Evolutionary conservation across 768 basidiomycete genomes (phyloP).

Genomic region (Tricholoma matsutake): DNA sequence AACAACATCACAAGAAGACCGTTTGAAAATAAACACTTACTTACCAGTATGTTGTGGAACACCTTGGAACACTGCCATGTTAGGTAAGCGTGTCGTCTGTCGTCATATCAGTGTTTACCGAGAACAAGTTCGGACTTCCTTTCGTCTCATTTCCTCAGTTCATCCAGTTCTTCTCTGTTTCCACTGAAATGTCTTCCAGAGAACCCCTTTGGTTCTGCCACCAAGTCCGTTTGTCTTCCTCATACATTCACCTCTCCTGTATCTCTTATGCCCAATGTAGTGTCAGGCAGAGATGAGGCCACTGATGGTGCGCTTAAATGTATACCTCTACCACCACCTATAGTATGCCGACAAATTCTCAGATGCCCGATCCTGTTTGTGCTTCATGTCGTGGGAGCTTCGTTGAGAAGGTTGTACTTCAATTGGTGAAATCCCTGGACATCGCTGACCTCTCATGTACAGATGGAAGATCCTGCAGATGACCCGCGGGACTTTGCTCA

Average conservation of each 20-base stretch:
- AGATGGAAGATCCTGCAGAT: constrained; percentile 75
- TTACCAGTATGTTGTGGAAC: constrained; percentile 19
- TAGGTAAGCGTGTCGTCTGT: constrained; percentile 7
- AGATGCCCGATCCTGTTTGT: constrained; percentile 83
- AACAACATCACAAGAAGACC: constrained; percentile 36
- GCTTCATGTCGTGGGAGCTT: constrained; percentile 80
- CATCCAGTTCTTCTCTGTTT: constrained; percentile 2
- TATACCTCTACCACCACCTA: not conserved
- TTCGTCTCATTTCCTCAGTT: constrained; percentile 5
- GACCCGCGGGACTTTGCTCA: constrained; percentile 70
- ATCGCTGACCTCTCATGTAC: constrained; percentile 6
- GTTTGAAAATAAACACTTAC: not conserved
- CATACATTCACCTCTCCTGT: not conserved
- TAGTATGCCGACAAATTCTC: constrained; percentile 10
- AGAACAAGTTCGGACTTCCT: constrained; percentile 2
- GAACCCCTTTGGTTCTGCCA: constrained; percentile 82
- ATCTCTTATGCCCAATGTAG: constrained; percentile 35
- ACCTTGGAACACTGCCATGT: not conserved
- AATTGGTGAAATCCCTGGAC: constrained; percentile 8
- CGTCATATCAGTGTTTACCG: constrained; percentile 4
- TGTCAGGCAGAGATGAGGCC: constrained; percentile 89
- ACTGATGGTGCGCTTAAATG: constrained; percentile 57
- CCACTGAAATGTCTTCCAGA: constrained; percentile 55
- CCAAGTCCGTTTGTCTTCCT: constrained; percentile 40
- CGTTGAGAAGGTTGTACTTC: constrained; percentile 64